Evolutionary conservation across 2,329 filamentous ascomycete genomes (phyloP).

Genomic region (Trichophyton rubrum): DNA sequence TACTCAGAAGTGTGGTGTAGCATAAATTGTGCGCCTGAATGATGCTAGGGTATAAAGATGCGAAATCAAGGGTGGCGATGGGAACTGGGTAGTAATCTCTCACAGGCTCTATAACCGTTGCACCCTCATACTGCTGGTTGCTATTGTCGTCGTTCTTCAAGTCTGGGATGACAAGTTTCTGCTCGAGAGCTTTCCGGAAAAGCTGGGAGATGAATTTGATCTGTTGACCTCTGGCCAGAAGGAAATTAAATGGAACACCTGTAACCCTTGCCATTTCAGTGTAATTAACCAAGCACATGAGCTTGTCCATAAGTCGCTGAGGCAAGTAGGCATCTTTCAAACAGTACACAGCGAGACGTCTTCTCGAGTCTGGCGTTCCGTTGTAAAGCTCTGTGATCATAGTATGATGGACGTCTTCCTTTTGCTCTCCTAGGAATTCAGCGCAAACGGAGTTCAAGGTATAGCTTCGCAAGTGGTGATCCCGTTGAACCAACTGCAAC

Average conservation of each 20-base stretch:
- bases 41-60: conserved; percentile 94
- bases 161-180: conserved; percentile 90
- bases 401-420: conserved; percentile 95
- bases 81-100: conserved; percentile 91
- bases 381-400: conserved; percentile 99
- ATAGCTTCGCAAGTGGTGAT: conserved; percentile 91
- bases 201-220: conserved; percentile 96
- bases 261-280: conserved; percentile 99
- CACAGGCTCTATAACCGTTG: conserved; percentile 91
- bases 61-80: conserved; percentile 95
- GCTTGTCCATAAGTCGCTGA: conserved; percentile 87
- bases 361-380: conserved; percentile 80
- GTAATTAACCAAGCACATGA: conserved; percentile 97
- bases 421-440: conserved; percentile 91
- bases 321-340: conserved; percentile 95
- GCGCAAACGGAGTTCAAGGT: conserved; percentile 93
- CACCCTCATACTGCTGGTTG: conserved; percentile 92
- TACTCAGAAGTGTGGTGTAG: conserved; percentile 85
- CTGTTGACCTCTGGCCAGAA: conserved; percentile 85
- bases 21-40: conserved; percentile 98
- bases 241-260: conserved; percentile 90
- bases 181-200: conserved; percentile 85
- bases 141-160: conserved; percentile 61
- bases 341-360: conserved; percentile 88
- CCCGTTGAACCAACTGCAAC: conserved; percentile 85